Percentiles rank a stretch among this genome's conserved stretches.
Conservation (phyloP, 1,284 basidiomycete species). For the Pholiota adiposa region DNA sequence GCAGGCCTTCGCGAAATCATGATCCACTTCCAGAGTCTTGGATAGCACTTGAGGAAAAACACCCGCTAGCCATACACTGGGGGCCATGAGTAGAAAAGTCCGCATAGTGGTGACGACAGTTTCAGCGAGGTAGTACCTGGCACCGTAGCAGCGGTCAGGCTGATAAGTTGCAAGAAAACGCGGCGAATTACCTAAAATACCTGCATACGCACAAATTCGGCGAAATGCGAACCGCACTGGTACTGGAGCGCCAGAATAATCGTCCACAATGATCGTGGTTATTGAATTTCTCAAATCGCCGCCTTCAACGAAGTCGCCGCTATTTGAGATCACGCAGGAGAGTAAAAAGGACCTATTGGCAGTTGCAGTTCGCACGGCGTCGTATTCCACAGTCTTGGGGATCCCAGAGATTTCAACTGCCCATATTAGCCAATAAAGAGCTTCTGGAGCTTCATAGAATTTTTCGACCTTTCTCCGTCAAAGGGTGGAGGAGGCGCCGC, state of each 20-base stretch:
- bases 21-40: constrained; percentile 7
- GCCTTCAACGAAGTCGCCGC: no score
- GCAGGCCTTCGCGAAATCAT: constrained; percentile 12
- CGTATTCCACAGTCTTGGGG: neutral
- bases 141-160: neutral
- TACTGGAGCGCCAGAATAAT: neutral
- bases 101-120: constrained; percentile 2
- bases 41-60: neutral
- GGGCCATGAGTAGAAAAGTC: neutral
- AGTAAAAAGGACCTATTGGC: no score
- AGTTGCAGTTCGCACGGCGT: no score
- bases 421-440: no score
- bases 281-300: no score
- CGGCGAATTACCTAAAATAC: neutral
- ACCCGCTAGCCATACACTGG: neutral
- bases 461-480: neutral
- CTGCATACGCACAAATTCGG: neutral
- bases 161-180: neutral
- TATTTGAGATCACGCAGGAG: no score
- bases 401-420: neutral
- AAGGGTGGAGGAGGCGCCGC: neutral
- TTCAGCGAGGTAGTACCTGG: neutral
- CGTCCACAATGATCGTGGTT: neutral
- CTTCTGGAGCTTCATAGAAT: neutral
- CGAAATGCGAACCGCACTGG: neutral